These are phyloP conservation scores for Rostrohypoxylon terebratum DNA, from an alignment of 495 filamentous ascomycete species.

Conservation along the genomic window DNA sequence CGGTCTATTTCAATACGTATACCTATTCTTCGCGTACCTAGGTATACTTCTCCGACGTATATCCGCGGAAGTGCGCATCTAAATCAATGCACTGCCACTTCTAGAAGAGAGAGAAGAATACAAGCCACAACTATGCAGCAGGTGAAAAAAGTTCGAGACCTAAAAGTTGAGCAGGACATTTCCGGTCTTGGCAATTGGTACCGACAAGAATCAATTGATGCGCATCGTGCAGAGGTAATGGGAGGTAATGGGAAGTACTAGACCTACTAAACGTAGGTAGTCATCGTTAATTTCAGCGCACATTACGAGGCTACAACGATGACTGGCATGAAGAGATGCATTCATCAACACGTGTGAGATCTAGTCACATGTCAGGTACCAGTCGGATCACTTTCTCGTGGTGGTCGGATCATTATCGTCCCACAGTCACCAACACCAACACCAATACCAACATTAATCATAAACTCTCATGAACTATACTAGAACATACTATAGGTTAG, in stretches of 20 bases:
- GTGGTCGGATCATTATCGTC: constrained; percentile 42
- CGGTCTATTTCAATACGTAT: constrained; percentile 14
- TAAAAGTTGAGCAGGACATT: not conserved
- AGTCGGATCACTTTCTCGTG: constrained; percentile 46
- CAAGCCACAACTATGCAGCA: constrained; percentile 38
- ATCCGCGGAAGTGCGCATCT: constrained; percentile 19
- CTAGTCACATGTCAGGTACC: constrained; percentile 46
- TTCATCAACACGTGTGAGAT: constrained; percentile 32
- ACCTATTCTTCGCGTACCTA: not conserved
- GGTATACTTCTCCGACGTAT: constrained; percentile 25
- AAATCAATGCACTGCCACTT: constrained; percentile 41
- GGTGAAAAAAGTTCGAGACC: constrained; percentile 33
- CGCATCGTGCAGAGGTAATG: not conserved
- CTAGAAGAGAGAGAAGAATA: constrained; percentile 21
- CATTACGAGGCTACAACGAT: constrained; percentile 32
- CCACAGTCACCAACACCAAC: constrained; percentile 35
- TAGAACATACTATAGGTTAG: not conserved
- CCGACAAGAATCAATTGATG: constrained; percentile 12
- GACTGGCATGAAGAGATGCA: constrained; percentile 26
- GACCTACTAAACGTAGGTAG: constrained; percentile 6
- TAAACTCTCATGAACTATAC: constrained; percentile 15
- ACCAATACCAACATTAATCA: constrained; percentile 23
- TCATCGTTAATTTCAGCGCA: constrained; percentile 5
- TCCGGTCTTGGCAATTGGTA: constrained; percentile 23
- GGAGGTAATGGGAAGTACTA: too few species aligned